Base-by-base conservation (phyloP, 2,329 filamentous ascomycete species). In the Phaeoacremonium minimum region DNA sequence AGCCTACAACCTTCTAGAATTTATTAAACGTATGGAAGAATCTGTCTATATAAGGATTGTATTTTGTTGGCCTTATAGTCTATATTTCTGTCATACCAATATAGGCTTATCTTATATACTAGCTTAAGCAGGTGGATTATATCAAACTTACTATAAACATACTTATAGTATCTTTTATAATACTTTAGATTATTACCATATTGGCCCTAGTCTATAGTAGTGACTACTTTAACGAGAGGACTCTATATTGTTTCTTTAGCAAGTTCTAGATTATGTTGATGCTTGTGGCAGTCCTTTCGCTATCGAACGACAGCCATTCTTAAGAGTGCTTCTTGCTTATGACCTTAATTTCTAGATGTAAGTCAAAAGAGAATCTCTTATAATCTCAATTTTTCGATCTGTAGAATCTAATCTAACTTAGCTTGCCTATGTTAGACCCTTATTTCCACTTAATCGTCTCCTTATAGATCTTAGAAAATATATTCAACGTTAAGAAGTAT, bases 141-240 rank as follows among this genome's bases (percentile, higher is more conserved):
- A 58, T 57, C 33, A 77, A 75, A 2, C 75, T 84, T 49, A 58
- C 76, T 19, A 73, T 71, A 18, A 85, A 83, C 45, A 62, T 85
- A 42, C 66, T 85, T 15, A 77, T 77, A 1, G 80, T 83, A 12
- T 76, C 76, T 0, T 69, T 73, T 1, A 73, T 72, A 13, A 64
- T 63, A 1, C 54, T 80, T 2, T 76, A 77, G 50, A 77, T 80
- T 41, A 37, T 76, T 32, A 75, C 75, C 30, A 69, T 80, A 55
- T 51, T 80, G 13, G 51, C 61, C 3, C 64, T 75, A 40, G 73
- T 76, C 0, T 75, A 64, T 56, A 61, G 71, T 30, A 75, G 71
- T 6, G 73, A 79, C 38, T 63, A 68, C 38, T 73, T 76, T 43
- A 70, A 76, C 41, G 66, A 77, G 48, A 63, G 74, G 2, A 58